Percentiles rank a stretch among this genome's conserved stretches.
phyloP scores from a whole-genome alignment of 768 basidiomycete genomes.

The Mycena galericulata region DNA sequence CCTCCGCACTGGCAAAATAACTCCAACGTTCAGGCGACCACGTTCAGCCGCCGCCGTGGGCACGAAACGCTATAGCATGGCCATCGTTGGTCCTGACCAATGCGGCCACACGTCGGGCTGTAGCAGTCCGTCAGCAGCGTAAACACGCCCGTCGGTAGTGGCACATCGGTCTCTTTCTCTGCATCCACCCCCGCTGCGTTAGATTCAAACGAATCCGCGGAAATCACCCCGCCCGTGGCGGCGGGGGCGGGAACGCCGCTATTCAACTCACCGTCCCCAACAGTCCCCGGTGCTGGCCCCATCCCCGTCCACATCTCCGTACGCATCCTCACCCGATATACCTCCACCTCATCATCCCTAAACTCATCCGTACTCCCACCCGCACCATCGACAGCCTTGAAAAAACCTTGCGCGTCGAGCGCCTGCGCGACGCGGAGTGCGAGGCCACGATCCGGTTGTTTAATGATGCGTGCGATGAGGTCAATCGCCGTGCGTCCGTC shows the following conservation, averaged over 20 bases:
- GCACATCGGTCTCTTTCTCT: slow-evolving; percentile 64
- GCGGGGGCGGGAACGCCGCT: too few relatives aligned
- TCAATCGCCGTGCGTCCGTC: slow-evolving; percentile 98
- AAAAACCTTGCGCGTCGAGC: slow-evolving; percentile 97
- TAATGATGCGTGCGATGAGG: slow-evolving; percentile 97
- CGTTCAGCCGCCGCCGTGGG: slow-evolving; percentile 88
- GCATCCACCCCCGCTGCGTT: slow-evolving; percentile 10
- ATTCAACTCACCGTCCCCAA: too few relatives aligned
- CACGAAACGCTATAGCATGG: slow-evolving; percentile 98
- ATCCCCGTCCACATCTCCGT: slow-evolving; percentile 42
- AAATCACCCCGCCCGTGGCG: slow-evolving; percentile 21
- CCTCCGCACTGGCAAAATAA: too few relatives aligned
- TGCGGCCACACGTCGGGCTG: slow-evolving; percentile 94
- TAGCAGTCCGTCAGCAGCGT: slow-evolving; percentile 98
- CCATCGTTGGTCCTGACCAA: too few relatives aligned
- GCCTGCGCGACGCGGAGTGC: slow-evolving; percentile 94
- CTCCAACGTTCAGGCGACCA: too few relatives aligned
- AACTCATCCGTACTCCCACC: slow-evolving; percentile 97
- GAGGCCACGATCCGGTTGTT: slow-evolving; percentile 96
- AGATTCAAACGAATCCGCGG: slow-evolving; percentile 30
- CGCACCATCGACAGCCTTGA: slow-evolving; percentile 99
- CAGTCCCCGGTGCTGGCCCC: slow-evolving; percentile 36
- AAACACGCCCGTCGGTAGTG: slow-evolving; percentile 93
- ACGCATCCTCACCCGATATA: slow-evolving; percentile 90
- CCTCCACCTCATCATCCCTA: slow-evolving; percentile 86